A percentile compares a stretch with the other conserved stretches of the same genome.
Evolutionary conservation across 441 rosid genomes (phyloP).

Genomic region (Viola pubescens): DNA sequence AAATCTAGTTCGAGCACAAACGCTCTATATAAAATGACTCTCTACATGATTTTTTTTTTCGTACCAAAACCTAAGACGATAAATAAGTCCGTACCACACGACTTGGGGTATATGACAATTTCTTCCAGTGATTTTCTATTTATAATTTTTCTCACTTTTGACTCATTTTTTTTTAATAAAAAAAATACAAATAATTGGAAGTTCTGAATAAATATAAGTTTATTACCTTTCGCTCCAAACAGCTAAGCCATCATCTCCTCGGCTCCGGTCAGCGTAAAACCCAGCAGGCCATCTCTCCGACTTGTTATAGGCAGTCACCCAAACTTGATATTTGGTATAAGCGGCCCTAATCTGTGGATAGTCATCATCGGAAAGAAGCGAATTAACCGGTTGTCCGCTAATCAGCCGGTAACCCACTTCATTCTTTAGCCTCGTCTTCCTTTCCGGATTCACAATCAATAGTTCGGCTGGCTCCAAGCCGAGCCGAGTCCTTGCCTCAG

Average conservation of each 20-base stretch:
- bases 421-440: slow-evolving; percentile 52
- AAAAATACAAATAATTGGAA: too few relatives aligned
- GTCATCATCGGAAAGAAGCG: slow-evolving; percentile 53
- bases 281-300: slow-evolving; percentile 84
- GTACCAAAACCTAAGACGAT: too few relatives aligned
- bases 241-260: slow-evolving; percentile 70
- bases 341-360: slow-evolving; percentile 61
- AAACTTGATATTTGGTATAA: slow-evolving; percentile 52
- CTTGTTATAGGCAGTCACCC: slow-evolving; percentile 82
- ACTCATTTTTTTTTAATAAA: too few relatives aligned
- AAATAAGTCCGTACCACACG: too few relatives aligned
- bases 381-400: slow-evolving; percentile 40
- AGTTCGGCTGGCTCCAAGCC: slow-evolving; percentile 50
- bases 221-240: slow-evolving; percentile 58
- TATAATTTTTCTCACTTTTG: too few relatives aligned
- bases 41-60: too few relatives aligned
- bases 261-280: slow-evolving; percentile 60
- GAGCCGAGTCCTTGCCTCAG: slow-evolving; percentile 44
- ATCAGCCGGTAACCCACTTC: slow-evolving; percentile 64
- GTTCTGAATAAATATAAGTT: too few relatives aligned
- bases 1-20: too few relatives aligned
- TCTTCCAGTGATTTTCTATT: too few relatives aligned
- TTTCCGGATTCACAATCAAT: slow-evolving; percentile 48
- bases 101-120: too few relatives aligned
- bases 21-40: too few relatives aligned